These are phyloP conservation scores for Suillus placidus DNA, from an alignment of 768 basidiomycete species.

Conservation along the genomic window DNA sequence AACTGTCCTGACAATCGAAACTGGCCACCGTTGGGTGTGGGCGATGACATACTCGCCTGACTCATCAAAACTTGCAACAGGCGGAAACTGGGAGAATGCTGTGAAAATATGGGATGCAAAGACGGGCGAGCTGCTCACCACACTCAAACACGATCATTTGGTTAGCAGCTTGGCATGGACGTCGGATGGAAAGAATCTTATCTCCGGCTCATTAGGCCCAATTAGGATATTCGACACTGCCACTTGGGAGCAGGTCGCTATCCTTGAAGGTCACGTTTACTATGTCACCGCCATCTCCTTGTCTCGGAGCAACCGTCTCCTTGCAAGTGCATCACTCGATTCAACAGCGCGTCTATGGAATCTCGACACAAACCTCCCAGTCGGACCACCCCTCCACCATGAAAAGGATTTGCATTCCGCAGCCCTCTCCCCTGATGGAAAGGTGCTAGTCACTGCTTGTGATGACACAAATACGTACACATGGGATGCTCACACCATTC, in stretches of 20 bases:
- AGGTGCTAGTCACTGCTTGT: neutral
- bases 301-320: neutral
- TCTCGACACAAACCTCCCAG: neutral
- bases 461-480: neutral
- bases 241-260: neutral
- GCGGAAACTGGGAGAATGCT: neutral
- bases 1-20: neutral
- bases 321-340: neutral
- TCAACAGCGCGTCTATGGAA: neutral
- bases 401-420: neutral
- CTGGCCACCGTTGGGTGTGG: neutral
- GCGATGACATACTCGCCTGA: neutral
- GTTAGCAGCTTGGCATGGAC: neutral
- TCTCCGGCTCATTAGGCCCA: neutral
- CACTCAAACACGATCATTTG: neutral
- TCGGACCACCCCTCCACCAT: neutral
- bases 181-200: neutral
- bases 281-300: neutral
- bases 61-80: neutral
- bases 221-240: neutral
- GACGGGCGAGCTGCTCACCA: neutral
- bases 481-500: neutral
- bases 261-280: neutral
- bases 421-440: neutral
- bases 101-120: neutral